Base-by-base conservation (phyloP, 805 yeast genomes). In the Cyberlindnera sargentensis region DNA sequence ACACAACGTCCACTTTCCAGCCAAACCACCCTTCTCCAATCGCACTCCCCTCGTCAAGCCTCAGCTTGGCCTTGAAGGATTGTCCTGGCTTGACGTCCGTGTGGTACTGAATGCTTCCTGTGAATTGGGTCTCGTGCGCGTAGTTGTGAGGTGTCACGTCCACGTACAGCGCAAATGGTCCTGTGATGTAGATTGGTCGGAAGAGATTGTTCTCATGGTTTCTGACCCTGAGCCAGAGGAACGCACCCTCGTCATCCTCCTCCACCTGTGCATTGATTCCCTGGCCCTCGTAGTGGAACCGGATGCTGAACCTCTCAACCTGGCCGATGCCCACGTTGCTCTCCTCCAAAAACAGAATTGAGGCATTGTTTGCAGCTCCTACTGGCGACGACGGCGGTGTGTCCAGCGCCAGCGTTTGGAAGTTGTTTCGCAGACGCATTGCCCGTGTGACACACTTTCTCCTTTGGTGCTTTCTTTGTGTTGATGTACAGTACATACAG, bases 141-240 rank as follows among this genome's bases (percentile, higher is more conserved):
- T 80, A 93, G 33, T 80, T 84, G 8, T 62, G 68, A 0, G 91
- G 80, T 37, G 81, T 70, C 39, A 93, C 78, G 61, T 91, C 97
- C 24, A 82, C 85, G 56, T 93, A 93, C 5, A 93, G 64, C 3
- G 86, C 71, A 58, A 80, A 91, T 0, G 99, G 99, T 0, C 98
- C 99, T 1, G 90, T 82, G 36, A 93, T 63, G 54, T 82, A 87
- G 2, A 95, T 84, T 0, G 97, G 95, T 28, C 95, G 64, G 51
- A 87, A 60, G 1, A 93, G 73, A 3, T 85, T 65, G 50, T 78
- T 75, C 60, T 89, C 96, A 4, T 65, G 67, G 62, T 90, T 90
- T 55, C 76, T 78, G 33, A 90, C 75, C 42, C 76, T 73, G 15
- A 82, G 62, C 68, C 69, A 77, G 1, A 70, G 36, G 30, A 30